A percentile compares a stretch with the other conserved stretches of the same genome.
Conservation (phyloP, 1,284 basidiomycete genomes). For the Tilletia caries region DNA sequence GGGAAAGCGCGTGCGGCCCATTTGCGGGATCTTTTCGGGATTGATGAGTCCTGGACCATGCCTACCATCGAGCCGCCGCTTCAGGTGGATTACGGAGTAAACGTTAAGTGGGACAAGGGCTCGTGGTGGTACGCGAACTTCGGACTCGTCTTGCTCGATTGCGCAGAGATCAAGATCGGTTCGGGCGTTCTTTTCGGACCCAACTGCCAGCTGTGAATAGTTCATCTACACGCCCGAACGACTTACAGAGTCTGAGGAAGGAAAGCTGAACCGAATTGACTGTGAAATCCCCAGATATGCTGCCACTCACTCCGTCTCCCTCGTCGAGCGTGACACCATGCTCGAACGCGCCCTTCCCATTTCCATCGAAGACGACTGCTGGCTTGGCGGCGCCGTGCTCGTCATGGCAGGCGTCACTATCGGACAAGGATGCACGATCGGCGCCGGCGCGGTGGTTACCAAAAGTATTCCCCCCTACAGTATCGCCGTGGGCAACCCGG, state of each 20-base stretch:
- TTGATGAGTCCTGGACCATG: not conserved
- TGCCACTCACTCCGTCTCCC: constrained; percentile 54
- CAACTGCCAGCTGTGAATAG: constrained; percentile 30
- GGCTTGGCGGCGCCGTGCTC: constrained; percentile 57
- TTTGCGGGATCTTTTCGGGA: not conserved
- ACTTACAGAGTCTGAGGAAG: too few species aligned
- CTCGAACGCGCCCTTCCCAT: constrained; percentile 41
- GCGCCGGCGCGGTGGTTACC: constrained; percentile 58
- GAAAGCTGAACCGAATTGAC: not conserved
- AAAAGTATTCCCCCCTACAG: constrained; percentile 55
- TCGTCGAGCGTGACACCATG: constrained; percentile 51
- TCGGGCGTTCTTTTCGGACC: constrained; percentile 55
- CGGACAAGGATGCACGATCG: constrained; percentile 57
- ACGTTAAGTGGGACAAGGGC: constrained; percentile 7
- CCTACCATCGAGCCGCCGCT: not conserved
- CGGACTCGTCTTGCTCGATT: constrained; percentile 5
- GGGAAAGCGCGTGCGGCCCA: not conserved
- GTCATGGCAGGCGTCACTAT: constrained; percentile 58
- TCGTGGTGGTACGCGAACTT: not conserved
- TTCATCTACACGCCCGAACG: not conserved
- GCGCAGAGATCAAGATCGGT: constrained; percentile 51
- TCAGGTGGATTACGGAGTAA: not conserved
- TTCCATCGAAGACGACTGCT: constrained; percentile 55
- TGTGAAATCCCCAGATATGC: constrained; percentile 48
- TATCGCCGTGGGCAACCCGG: constrained; percentile 59